Conservation (phyloP, 2,329 filamentous ascomycete genomes). For the Aureobasidium sp. region DNA sequence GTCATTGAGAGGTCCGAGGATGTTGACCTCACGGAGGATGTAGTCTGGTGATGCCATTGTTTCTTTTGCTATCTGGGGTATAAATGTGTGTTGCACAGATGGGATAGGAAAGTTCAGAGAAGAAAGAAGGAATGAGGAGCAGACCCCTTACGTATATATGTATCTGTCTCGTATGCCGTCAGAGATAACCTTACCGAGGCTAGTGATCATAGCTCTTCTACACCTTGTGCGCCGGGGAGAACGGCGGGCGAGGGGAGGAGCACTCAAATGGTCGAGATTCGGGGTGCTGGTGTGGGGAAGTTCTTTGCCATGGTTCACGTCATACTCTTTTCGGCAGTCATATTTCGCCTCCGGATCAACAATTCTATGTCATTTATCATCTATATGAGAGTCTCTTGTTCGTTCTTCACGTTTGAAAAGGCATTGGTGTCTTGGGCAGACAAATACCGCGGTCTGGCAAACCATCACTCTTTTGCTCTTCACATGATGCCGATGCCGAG, state of each 20-base stretch:
- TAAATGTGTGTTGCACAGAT: not conserved
- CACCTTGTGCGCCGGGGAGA: not conserved
- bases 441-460: not conserved
- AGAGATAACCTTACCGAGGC: slow-evolving; percentile 10
- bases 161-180: slow-evolving; percentile 1
- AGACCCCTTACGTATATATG: slow-evolving; percentile 8
- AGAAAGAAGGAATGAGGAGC: not conserved
- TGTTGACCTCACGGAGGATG: slow-evolving; percentile 79
- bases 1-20: slow-evolving; percentile 71
- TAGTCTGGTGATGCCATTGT: slow-evolving; percentile 40
- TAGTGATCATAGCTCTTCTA: slow-evolving; percentile 1
- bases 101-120: not conserved
- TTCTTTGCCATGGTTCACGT: slow-evolving; percentile 3
- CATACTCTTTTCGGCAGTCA: not conserved
- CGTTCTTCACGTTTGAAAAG: not conserved
- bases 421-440: not conserved
- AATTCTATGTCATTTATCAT: not conserved
- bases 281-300: slow-evolving; percentile 1
- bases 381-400: not conserved
- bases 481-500: slow-evolving; percentile 10
- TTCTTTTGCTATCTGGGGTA: not conserved
- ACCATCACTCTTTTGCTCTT: not conserved
- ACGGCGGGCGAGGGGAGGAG: slow-evolving; percentile 7
- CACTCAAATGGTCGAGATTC: not conserved
- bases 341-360: not conserved